phyloP scores from a whole-genome alignment of 2,329 filamentous ascomycete genomes.

The Aspergillus sp. region DNA sequence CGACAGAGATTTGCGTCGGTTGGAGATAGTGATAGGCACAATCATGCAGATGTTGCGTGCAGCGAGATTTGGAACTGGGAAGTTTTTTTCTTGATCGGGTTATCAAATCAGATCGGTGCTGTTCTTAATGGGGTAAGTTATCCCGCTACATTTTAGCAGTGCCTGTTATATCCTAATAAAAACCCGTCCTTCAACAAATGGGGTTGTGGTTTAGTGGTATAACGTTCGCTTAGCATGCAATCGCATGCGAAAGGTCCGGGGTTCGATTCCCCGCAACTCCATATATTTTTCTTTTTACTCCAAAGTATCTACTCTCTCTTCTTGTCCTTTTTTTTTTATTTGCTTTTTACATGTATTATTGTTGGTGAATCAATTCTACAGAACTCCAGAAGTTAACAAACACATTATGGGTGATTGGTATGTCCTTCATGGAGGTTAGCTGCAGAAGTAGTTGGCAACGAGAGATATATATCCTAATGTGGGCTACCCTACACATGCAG shows the following conservation, averaged over 20 bases:
- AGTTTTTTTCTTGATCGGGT: neutral
- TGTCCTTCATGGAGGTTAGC: too few species aligned
- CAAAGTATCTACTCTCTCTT: neutral
- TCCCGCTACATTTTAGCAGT: neutral
- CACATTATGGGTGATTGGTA: too few species aligned
- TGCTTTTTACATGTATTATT: neutral
- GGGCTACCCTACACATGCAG: too few species aligned
- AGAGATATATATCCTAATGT: too few species aligned
- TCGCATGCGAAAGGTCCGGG: conserved; percentile 1
- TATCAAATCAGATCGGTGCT: too few species aligned
- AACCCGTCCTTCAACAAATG: neutral
- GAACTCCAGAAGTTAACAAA: too few species aligned
- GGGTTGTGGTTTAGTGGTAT: conserved; percentile 1
- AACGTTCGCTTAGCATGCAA: conserved; percentile 1
- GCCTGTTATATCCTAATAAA: neutral
- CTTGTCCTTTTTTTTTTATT: neutral
- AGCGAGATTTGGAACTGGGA: neutral
- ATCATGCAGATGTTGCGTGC: neutral
- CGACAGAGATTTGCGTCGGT: neutral
- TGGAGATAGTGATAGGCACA: neutral
- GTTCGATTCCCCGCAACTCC: conserved; percentile 1
- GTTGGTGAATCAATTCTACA: too few species aligned
- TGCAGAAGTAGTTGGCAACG: too few species aligned
- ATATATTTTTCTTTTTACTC: neutral
- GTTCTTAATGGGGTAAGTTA: neutral